Conservation (phyloP, 495 filamentous ascomycete species). For the Aspergillus nidulans region DNA sequence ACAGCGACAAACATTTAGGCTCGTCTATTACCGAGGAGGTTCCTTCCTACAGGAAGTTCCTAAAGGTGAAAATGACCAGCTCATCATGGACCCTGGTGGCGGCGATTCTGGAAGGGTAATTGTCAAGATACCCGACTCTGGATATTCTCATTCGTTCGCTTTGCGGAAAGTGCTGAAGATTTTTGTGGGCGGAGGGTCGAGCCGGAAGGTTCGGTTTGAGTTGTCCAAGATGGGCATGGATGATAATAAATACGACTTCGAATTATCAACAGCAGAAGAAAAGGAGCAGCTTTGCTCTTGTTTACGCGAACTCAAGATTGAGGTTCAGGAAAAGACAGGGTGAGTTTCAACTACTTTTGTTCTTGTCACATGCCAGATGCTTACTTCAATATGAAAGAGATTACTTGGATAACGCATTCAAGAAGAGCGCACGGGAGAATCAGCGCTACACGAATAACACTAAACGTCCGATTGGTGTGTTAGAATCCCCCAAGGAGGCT, state of each 20-base stretch:
- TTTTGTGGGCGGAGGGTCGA: conserved; percentile 17
- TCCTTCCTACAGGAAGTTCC: conserved; percentile 8
- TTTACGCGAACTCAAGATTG: conserved; percentile 11
- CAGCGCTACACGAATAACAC: conserved; percentile 1
- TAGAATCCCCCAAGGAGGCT: conserved; percentile 2
- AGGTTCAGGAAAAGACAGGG: conserved; percentile 17
- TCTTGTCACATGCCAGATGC: not conserved
- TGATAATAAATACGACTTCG: conserved; percentile 32
- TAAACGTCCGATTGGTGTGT: conserved; percentile 11
- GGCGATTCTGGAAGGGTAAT: not conserved
- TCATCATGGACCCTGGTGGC: conserved; percentile 13
- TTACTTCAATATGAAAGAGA: conserved; percentile 16
- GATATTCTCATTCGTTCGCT: conserved; percentile 9
- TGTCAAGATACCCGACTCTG: conserved; percentile 1
- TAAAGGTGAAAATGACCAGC: not conserved
- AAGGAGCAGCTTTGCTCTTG: conserved; percentile 18
- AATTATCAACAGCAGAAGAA: conserved; percentile 22
- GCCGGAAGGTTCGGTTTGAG: conserved; percentile 33
- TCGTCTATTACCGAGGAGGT: conserved; percentile 23
- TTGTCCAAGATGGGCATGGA: conserved; percentile 22
- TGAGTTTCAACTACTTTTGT: conserved; percentile 12
- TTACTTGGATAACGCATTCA: conserved; percentile 37
- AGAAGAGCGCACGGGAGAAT: conserved; percentile 8
- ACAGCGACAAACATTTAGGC: conserved; percentile 3
- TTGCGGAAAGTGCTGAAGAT: conserved; percentile 20